Evolutionary conservation across 2,329 filamentous ascomycete species (phyloP).

Genomic region (Pseudogymnoascus sp.): DNA sequence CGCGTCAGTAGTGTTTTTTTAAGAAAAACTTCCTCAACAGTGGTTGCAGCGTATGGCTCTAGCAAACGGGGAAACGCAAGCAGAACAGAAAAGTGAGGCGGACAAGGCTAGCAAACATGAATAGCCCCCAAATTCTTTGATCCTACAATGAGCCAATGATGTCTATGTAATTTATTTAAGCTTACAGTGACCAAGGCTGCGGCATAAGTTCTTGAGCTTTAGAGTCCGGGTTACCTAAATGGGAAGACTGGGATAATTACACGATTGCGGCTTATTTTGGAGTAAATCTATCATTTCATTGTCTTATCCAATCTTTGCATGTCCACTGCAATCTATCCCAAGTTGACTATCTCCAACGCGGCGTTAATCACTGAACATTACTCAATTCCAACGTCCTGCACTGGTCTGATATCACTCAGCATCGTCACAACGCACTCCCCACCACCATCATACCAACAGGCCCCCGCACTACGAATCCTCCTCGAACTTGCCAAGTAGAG

Average conservation of each 20-base stretch:
- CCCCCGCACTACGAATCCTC: conserved; percentile 46
- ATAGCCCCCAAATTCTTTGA: neutral
- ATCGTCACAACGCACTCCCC: conserved; percentile 48
- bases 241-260: neutral
- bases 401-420: conserved; percentile 31
- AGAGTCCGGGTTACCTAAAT: neutral
- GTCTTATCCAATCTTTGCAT: neutral
- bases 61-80: neutral
- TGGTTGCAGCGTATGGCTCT: neutral
- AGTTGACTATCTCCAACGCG: neutral
- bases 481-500: conserved; percentile 65
- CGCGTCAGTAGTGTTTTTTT: neutral
- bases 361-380: neutral
- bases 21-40: neutral
- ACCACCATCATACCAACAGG: conserved; percentile 59
- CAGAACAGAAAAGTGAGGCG: neutral
- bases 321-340: neutral
- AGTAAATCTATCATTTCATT: neutral
- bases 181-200: neutral
- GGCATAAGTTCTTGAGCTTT: neutral
- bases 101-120: neutral
- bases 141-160: neutral
- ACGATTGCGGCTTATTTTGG: neutral
- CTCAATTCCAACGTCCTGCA: neutral
- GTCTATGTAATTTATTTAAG: neutral